Percentiles rank a stretch among this genome's conserved stretches.
Evolutionary conservation across 108 stramenopile species (phyloP).

Genomic region (Ochromonas danica): DNA sequence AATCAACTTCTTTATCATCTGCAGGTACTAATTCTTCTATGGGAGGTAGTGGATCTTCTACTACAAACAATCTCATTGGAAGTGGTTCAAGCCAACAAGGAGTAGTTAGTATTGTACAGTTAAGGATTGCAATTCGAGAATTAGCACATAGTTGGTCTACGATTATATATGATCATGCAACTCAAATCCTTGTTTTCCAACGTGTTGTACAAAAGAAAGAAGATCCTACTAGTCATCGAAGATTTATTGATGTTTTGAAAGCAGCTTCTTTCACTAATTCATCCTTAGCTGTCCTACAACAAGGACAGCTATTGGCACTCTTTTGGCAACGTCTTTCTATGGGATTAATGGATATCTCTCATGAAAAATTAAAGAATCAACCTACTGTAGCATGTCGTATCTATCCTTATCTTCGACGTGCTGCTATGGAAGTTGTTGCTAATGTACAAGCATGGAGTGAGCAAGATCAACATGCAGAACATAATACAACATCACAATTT

Average conservation of each 20-base stretch:
- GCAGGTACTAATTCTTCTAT: no score
- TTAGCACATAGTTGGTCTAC: constrained; percentile 20
- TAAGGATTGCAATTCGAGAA: constrained; percentile 32
- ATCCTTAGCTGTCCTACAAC: background rate
- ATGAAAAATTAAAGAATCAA: background rate
- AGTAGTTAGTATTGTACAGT: background rate
- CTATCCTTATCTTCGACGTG: constrained; percentile 22
- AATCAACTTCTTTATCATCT: background rate
- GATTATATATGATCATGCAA: background rate
- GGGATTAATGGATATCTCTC: background rate
- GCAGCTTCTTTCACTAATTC: background rate
- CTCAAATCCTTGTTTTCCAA: constrained; percentile 14
- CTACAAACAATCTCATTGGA: no score
- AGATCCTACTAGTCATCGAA: constrained; percentile 7
- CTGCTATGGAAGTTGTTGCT: background rate
- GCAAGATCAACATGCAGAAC: background rate
- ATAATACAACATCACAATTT: no score
- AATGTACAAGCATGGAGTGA: background rate
- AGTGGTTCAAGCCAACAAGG: no score
- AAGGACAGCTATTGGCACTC: background rate
- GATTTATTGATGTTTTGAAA: constrained; percentile 31
- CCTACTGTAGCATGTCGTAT: background rate
- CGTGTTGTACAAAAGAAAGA: constrained; percentile 27
- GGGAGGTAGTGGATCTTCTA: background rate
- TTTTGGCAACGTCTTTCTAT: constrained; percentile 19